Evolutionary conservation across 257 asterid species (phyloP), one percentile per base, ranked within the genome.

Genomic region (Cinchona pubescens): DNA sequence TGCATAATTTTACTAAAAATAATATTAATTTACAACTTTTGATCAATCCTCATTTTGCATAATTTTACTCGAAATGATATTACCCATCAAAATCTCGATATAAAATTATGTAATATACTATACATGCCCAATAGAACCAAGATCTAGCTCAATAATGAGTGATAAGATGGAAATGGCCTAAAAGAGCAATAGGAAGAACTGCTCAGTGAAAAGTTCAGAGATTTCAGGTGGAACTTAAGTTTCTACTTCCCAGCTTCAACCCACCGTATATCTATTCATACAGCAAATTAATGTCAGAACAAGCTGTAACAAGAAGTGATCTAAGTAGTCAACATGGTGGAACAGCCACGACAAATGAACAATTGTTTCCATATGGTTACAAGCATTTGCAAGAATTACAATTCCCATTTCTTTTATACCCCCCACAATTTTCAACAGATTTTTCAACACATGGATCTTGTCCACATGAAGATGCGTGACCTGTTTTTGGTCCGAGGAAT

Each of bases 331-430:
- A 59, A 71, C 45, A 51, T 67, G 58, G 68, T 68, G 72, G 67
- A 61, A 37, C 55, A 42, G 60, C 80, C 73, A 49, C 68, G 73
- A 42, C 29, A 51, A 81, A 67, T 59, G 55, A 82, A 74, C 78
- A 76, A 46, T 45, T 66, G 78, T 72, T 73, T 37, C 77, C 48
- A 55, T 69, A 46, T 71, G 71, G 65, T 75, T 43, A 76, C 76
- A 83, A 70, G 74, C 65, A 76, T 74, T 75, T 82, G 60, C 80
- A 80, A 78, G 85, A 80, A 78, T 73, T 70, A 60, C 75, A 74
- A 73, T 42, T 78, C 66, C 71, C 32, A 80, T 37, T 27, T n/a
- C 74, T 63, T 77, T 82, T 85, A 68, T 83, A 80, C 87, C 79
- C 81, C 83, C 80, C 83, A 73, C 83, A 83, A 78, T 79, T 72